A percentile compares a stretch with the other conserved stretches of the same genome.
phyloP scores from a whole-genome alignment of 805 yeast species.

The Sungouiozyma intestinalis region DNA sequence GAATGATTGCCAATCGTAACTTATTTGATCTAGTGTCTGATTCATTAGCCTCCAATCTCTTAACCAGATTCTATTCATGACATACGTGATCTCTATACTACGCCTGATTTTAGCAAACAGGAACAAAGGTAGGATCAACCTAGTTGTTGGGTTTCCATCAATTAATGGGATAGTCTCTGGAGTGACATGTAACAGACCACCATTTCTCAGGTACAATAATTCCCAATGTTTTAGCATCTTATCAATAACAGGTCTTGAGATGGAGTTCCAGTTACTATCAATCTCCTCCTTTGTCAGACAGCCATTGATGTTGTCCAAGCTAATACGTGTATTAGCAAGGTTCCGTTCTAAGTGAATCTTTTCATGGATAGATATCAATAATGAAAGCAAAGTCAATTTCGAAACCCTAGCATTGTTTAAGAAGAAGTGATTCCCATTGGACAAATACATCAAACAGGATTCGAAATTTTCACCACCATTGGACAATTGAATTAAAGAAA shows the following conservation, averaged over 20 bases:
- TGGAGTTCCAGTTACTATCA: slow-evolving; percentile 56
- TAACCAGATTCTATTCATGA: slow-evolving; percentile 48
- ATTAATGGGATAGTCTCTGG: slow-evolving; percentile 30
- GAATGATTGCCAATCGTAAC: slow-evolving; percentile 49
- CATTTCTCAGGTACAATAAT: slow-evolving; percentile 45
- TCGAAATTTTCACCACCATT: slow-evolving; percentile 42
- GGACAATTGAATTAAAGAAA: slow-evolving; percentile 44
- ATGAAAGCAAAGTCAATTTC: slow-evolving; percentile 37
- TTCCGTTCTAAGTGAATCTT: slow-evolving; percentile 44
- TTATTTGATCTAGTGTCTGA: slow-evolving; percentile 34
- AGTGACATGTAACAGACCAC: slow-evolving; percentile 49
- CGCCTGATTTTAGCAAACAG: slow-evolving; percentile 59
- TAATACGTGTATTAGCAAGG: slow-evolving; percentile 12
- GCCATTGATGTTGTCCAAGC: slow-evolving; percentile 16
- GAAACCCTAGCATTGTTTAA: slow-evolving; percentile 25
- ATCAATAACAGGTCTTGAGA: slow-evolving; percentile 48
- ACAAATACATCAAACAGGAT: slow-evolving; percentile 37
- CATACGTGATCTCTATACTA: slow-evolving; percentile 50
- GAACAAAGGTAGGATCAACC: slow-evolving; percentile 55
- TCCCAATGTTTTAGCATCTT: slow-evolving; percentile 60
- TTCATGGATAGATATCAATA: slow-evolving; percentile 59
- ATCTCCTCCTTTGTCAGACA: slow-evolving; percentile 31
- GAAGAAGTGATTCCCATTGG: slow-evolving; percentile 30
- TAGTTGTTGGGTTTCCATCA: slow-evolving; percentile 45
- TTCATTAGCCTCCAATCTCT: slow-evolving; percentile 67